Evolutionary conservation across 2,329 filamentous ascomycete genomes (phyloP).

Genomic region (Colletotrichum tropicale): DNA sequence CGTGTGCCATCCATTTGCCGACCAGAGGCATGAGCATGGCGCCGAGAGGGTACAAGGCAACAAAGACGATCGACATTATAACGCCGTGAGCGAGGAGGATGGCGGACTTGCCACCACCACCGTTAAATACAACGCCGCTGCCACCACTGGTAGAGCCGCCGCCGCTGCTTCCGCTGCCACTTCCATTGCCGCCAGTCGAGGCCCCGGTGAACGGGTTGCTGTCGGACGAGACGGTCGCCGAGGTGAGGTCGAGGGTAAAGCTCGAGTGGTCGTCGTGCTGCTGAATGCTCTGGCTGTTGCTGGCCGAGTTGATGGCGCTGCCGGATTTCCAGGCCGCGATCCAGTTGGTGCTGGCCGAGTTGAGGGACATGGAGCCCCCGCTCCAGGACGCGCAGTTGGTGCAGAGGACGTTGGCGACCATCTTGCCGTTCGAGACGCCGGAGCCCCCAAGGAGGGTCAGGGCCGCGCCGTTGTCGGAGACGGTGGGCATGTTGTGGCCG

Average conservation of each 20-base stretch:
- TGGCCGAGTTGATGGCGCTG: constrained; percentile 46
- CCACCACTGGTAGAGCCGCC: constrained; percentile 20
- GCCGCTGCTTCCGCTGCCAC: constrained; percentile 14
- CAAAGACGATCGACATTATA: constrained; percentile 65
- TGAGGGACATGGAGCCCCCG: constrained; percentile 46
- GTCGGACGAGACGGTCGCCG: constrained; percentile 50
- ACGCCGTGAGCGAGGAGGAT: constrained; percentile 57
- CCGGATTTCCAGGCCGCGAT: constrained; percentile 61
- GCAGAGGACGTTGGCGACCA: constrained; percentile 66
- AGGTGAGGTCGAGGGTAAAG: constrained; percentile 54
- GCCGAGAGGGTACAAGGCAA: constrained; percentile 64
- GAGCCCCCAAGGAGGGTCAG: constrained; percentile 63
- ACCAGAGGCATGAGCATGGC: constrained; percentile 64
- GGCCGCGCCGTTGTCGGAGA: constrained; percentile 44
- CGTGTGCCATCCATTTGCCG: constrained; percentile 63
- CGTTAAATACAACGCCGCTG: constrained; percentile 19
- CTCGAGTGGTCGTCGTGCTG: constrained; percentile 49
- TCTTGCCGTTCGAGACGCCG: constrained; percentile 54
- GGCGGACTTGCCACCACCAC: constrained; percentile 20
- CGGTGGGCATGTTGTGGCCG: constrained; percentile 51
- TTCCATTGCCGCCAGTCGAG: background rate
- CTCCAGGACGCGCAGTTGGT: constrained; percentile 55
- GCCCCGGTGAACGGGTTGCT: constrained; percentile 56
- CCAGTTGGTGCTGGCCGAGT: constrained; percentile 47
- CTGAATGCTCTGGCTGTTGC: constrained; percentile 40